A percentile compares a stretch with the other conserved stretches of the same genome.
phyloP scores from a whole-genome alignment of 2,329 filamentous ascomycete genomes.

The Botrytis sinoallii region DNA sequence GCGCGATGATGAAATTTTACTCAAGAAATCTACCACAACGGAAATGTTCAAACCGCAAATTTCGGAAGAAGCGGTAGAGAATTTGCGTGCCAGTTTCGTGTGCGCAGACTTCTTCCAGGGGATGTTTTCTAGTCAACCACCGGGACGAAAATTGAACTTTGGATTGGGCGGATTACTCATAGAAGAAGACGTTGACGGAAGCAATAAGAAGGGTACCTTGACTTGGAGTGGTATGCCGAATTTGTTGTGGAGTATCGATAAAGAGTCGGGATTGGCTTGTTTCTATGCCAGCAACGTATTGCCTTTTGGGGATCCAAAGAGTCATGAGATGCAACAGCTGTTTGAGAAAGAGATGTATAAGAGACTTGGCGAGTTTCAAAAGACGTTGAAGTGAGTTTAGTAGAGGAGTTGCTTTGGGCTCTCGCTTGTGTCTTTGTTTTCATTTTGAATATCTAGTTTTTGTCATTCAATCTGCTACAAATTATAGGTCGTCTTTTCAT shows the following conservation, averaged over 20 bases:
- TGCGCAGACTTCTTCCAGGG: conserved; percentile 26
- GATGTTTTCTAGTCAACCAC: conserved; percentile 25
- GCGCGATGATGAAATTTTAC: not conserved
- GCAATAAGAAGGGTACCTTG: conserved; percentile 42
- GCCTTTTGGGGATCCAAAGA: conserved; percentile 42
- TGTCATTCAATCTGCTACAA: not conserved
- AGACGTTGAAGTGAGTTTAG: not conserved
- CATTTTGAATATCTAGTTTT: not conserved
- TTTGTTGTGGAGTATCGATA: conserved; percentile 45
- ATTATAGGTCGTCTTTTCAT: rapidly evolving
- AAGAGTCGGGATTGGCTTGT: conserved; percentile 41
- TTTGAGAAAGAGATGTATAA: conserved; percentile 45
- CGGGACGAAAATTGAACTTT: not conserved
- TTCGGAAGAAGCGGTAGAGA: conserved; percentile 27
- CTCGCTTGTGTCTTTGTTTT: not conserved
- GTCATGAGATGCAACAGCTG: conserved; percentile 39
- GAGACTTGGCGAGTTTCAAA: not conserved
- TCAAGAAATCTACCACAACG: not conserved
- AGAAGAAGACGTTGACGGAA: conserved; percentile 34
- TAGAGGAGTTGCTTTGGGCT: rapidly evolving
- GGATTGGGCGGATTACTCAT: conserved; percentile 8
- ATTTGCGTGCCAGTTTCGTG: conserved; percentile 10
- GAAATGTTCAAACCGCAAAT: conserved; percentile 21
- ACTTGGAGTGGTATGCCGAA: conserved; percentile 47
- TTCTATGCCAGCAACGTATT: conserved; percentile 44